A percentile compares a stretch with the other conserved stretches of the same genome.
phyloP scores from a whole-genome alignment of 768 basidiomycete genomes.

The Holtermanniella nyarrowii region DNA sequence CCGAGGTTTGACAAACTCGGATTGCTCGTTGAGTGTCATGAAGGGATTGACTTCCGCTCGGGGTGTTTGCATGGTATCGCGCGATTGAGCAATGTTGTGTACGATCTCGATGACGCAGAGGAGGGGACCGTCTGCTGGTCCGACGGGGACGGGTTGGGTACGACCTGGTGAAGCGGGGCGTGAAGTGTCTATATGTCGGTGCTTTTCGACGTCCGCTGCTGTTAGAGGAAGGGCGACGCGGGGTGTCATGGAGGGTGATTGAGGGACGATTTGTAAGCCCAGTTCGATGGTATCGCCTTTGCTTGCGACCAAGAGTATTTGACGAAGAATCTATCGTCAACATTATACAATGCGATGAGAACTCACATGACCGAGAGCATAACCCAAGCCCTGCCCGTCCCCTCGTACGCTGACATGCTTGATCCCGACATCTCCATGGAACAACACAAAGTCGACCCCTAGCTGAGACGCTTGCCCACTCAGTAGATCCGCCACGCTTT shows the following conservation, averaged over 20 bases:
- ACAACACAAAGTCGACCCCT: constrained; percentile 83
- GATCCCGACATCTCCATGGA: constrained; percentile 78
- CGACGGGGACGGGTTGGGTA: constrained; percentile 27
- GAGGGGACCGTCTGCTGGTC: constrained; percentile 43
- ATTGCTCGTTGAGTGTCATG: constrained; percentile 13
- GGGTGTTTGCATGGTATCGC: constrained; percentile 18
- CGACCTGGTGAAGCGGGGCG: constrained; percentile 22
- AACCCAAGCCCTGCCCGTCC: constrained; percentile 73
- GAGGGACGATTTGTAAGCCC: constrained; percentile 50
- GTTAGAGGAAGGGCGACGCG: constrained; percentile 19
- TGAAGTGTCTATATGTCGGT: constrained; percentile 14
- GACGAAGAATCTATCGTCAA: constrained; percentile 60
- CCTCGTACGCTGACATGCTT: constrained; percentile 76
- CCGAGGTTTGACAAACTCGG: constrained; percentile 20
- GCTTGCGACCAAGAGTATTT: constrained; percentile 60
- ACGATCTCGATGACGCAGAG: constrained; percentile 53
- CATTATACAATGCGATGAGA: neutral
- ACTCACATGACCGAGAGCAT: constrained; percentile 74
- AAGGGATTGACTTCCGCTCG: constrained; percentile 29
- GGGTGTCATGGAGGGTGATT: constrained; percentile 36
- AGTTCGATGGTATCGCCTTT: constrained; percentile 75
- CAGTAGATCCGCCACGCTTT: constrained; percentile 76
- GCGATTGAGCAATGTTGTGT: constrained; percentile 44
- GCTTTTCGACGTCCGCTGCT: constrained; percentile 17
- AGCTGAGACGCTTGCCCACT: constrained; percentile 71